phyloP scores from a whole-genome alignment of 2,329 filamentous ascomycete genomes.

The Amphichorda felina region DNA sequence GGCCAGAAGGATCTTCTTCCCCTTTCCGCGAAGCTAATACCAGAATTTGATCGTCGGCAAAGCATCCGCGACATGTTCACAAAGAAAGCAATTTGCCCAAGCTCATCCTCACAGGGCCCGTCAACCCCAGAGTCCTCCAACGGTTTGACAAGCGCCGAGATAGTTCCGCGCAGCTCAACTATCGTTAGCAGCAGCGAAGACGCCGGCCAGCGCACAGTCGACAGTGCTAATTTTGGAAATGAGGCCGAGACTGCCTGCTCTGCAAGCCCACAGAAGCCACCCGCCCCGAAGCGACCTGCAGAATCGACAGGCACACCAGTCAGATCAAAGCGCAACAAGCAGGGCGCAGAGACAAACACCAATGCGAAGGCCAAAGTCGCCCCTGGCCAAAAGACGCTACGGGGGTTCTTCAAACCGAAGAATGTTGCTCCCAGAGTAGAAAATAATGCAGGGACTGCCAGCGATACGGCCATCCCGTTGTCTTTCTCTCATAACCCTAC shows the following conservation, averaged over 20 bases:
- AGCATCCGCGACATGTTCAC: conserved; percentile 92
- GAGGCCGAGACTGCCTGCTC: background rate
- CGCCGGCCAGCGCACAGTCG: background rate
- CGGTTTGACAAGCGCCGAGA: background rate
- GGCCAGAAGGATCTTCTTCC: conserved; percentile 54
- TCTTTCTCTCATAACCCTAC: too few species aligned
- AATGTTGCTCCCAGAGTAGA: background rate
- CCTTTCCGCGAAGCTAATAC: conserved; percentile 70
- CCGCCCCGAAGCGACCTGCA: conserved; percentile 4
- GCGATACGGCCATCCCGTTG: background rate
- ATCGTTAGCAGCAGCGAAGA: too few species aligned
- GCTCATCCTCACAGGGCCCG: background rate
- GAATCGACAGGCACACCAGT: conserved; percentile 1
- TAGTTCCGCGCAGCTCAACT: background rate
- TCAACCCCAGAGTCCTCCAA: background rate
- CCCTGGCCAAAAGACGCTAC: conserved; percentile 45
- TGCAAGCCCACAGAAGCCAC: background rate
- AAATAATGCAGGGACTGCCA: conserved; percentile 3
- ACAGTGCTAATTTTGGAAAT: background rate
- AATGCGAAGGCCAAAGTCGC: conserved; percentile 3
- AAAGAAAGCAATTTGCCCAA: conserved; percentile 5
- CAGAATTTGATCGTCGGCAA: conserved; percentile 74
- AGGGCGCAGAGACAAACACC: conserved; percentile 9
- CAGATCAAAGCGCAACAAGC: conserved; percentile 13
- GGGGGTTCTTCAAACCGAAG: conserved; percentile 69